Percentiles rank a stretch among this genome's conserved stretches.
Conservation (phyloP, 306 rosid genomes). For the Cucurbita moschata region DNA sequence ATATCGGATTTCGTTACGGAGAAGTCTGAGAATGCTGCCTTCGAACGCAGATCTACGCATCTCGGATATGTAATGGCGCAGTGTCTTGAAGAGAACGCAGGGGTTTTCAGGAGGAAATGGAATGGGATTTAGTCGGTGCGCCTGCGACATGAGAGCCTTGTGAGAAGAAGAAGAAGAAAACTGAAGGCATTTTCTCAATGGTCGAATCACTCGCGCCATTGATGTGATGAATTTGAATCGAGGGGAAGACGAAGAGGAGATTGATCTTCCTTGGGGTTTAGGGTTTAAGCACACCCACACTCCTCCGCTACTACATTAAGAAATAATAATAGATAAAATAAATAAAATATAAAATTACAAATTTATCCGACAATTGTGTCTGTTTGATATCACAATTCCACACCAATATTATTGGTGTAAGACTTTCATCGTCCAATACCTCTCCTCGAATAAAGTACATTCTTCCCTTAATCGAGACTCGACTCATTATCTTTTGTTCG, state of each 20-base stretch:
- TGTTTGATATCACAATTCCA: too few relatives aligned
- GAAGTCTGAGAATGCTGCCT: slow-evolving; percentile 48
- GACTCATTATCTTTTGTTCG: too few relatives aligned
- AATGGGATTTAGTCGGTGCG: slow-evolving; percentile 10
- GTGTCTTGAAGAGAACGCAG: slow-evolving; percentile 7
- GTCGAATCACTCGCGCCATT: slow-evolving; percentile 51
- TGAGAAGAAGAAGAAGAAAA: background rate
- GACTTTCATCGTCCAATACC: too few relatives aligned
- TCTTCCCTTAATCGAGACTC: too few relatives aligned
- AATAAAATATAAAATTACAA: too few relatives aligned
- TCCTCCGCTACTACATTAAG: too few relatives aligned
- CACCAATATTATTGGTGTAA: too few relatives aligned
- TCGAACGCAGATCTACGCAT: slow-evolving; percentile 71
- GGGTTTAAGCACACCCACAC: background rate
- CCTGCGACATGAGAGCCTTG: slow-evolving; percentile 6
- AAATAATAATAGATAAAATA: too few relatives aligned
- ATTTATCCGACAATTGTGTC: too few relatives aligned
- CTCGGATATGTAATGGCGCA: slow-evolving; percentile 45
- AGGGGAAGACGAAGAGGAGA: background rate
- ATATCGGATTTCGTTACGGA: slow-evolving; percentile 56
- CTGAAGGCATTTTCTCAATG: slow-evolving; percentile 30
- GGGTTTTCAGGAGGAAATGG: slow-evolving; percentile 1
- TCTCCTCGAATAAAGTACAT: too few relatives aligned
- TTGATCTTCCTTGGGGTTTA: background rate
- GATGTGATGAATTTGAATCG: background rate